Evolutionary conservation across 1,139 yeast species (phyloP).

Genomic region (Spathaspora jeffriesii): DNA sequence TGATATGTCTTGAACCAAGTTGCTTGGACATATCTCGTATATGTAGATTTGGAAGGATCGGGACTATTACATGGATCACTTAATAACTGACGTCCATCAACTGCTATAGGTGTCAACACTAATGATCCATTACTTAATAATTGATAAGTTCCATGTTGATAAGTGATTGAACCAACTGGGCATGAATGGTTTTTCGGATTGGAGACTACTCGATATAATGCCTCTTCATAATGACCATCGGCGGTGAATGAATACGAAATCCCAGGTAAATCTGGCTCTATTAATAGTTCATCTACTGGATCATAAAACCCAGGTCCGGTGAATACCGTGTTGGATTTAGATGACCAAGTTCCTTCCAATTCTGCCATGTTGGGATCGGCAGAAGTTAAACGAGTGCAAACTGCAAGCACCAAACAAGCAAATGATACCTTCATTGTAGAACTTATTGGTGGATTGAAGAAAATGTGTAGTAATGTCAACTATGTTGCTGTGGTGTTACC

Average conservation of each 20-base stretch:
- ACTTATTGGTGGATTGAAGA: too few relatives aligned
- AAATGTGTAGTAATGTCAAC: neutral
- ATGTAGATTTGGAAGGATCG: constrained; percentile 44
- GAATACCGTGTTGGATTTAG: constrained; percentile 91
- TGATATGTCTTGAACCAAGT: constrained; percentile 60
- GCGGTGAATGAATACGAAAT: constrained; percentile 88
- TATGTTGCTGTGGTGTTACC: neutral
- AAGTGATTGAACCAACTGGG: constrained; percentile 78
- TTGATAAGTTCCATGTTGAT: constrained; percentile 86
- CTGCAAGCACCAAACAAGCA: constrained; percentile 3
- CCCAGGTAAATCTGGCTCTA: constrained; percentile 96
- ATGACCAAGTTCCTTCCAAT: constrained; percentile 90
- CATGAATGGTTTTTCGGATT: constrained; percentile 79
- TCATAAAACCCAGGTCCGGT: constrained; percentile 98
- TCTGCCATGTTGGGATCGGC: constrained; percentile 34
- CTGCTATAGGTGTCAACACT: constrained; percentile 68
- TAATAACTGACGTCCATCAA: constrained; percentile 91
- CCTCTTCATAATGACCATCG: constrained; percentile 92
- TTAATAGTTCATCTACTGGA: constrained; percentile 90
- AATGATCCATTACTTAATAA: constrained; percentile 66
- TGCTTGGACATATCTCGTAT: constrained; percentile 70
- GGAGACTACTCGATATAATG: constrained; percentile 73
- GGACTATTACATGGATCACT: constrained; percentile 78
- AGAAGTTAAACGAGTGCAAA: constrained; percentile 8
- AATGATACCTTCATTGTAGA: neutral